A percentile compares a stretch with the other conserved stretches of the same genome.
Conservation (phyloP, 2,329 filamentous ascomycete genomes). For the Lanzia echinophila region DNA sequence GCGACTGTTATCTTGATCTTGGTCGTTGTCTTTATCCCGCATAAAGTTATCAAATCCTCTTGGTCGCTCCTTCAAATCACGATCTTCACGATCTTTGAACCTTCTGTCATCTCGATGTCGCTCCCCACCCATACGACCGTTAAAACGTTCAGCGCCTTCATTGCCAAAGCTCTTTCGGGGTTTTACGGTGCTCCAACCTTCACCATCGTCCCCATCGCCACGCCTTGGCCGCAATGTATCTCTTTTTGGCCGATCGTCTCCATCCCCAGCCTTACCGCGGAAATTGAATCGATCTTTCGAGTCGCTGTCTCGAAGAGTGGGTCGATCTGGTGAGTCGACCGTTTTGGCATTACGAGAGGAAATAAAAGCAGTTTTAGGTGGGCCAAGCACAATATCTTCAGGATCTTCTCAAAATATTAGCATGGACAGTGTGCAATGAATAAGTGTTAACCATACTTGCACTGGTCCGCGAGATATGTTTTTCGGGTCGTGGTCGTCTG, state of each 20-base stretch:
- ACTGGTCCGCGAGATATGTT: conserved; percentile 49
- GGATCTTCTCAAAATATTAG: conserved; percentile 40
- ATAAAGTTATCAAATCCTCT: conserved; percentile 45
- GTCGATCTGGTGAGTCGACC: conserved; percentile 38
- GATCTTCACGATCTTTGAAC: conserved; percentile 47
- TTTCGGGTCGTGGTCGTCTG: conserved; percentile 38
- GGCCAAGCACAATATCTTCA: conserved; percentile 81
- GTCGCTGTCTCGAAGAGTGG: conserved; percentile 45
- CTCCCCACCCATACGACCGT: conserved; percentile 55
- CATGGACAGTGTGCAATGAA: conserved; percentile 15
- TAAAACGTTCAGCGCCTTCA: conserved; percentile 65
- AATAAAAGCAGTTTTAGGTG: conserved; percentile 75
- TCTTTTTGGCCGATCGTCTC: conserved; percentile 44
- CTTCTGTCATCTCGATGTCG: conserved; percentile 36
- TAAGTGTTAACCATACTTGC: conserved; percentile 42
- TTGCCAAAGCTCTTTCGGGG: conserved; percentile 67
- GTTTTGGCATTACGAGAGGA: conserved; percentile 39
- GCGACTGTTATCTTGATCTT: conserved; percentile 42
- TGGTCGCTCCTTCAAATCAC: conserved; percentile 44
- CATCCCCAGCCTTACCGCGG: conserved; percentile 45
- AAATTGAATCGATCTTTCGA: conserved; percentile 54
- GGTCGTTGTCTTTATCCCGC: conserved; percentile 44
- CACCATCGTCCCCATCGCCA: conserved; percentile 53
- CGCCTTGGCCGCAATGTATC: conserved; percentile 45
- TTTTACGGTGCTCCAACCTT: conserved; percentile 70